Conservation (phyloP, 176 grass and related monocot genomes). For the Phragmites australis region DNA sequence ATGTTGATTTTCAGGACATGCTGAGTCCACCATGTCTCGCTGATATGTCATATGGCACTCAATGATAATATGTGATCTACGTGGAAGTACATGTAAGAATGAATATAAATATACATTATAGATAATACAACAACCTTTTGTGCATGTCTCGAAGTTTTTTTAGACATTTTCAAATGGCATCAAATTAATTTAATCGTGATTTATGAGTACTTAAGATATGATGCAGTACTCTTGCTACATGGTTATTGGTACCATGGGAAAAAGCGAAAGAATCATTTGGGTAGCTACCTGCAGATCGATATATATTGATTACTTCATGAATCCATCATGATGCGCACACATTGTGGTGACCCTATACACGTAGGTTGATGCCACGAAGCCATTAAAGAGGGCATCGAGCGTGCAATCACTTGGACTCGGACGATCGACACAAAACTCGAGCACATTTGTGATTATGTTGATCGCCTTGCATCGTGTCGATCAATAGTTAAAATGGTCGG, state of each 20-base stretch:
- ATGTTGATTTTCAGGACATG: no score
- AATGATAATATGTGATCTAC: no score
- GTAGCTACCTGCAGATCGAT: neutral
- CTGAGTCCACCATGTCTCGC: no score
- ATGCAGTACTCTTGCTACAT: neutral
- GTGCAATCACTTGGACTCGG: constrained; percentile 27
- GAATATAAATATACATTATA: no score
- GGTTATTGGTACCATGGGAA: no score
- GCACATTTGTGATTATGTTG: neutral
- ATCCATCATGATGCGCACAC: constrained; percentile 30
- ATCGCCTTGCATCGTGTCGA: neutral
- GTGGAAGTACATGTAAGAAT: no score
- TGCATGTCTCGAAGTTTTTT: no score
- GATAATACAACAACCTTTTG: no score
- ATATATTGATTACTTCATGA: neutral
- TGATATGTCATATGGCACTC: no score
- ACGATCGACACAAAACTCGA: neutral
- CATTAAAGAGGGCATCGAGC: constrained; percentile 11
- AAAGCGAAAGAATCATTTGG: neutral
- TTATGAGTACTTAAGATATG: neutral
- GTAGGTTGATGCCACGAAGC: constrained; percentile 43
- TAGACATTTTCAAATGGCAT: neutral
- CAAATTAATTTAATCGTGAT: neutral
- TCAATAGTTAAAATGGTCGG: constrained; percentile 3
- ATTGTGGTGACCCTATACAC: neutral